Base-by-base conservation (phyloP, 805 yeast species). In the Saccharomycopsis sp. region DNA sequence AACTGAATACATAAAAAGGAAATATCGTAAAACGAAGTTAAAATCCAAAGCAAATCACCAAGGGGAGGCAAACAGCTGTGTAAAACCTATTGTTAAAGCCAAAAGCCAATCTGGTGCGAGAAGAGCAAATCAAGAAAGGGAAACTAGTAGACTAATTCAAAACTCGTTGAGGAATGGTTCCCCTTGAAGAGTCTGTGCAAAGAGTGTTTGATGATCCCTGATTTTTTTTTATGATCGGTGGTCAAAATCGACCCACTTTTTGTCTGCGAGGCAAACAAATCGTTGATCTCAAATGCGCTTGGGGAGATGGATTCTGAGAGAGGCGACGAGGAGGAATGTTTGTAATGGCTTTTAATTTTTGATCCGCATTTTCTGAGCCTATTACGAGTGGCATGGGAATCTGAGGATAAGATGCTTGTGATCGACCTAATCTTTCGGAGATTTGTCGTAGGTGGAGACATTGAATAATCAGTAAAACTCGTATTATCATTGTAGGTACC, bases 161-260 rank as follows among this genome's bases (percentile, higher is more conserved):
- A n/a, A 44, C 22, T 44, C 19, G 49, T 44, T 44, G 49, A 17
- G 49, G 49, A 44, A 44, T 44, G 49, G 49, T 44, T 44, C 8
- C 22, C 22, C 22, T 44, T 44, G 49, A 44, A 44, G 22, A 44
- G 49, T 12, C 22, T 44, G 22, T 44, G 19, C 22, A 44, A 44
- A 17, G 49, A 29, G 12, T 29, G 38, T 29, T 12, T 29, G 38
- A 29, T 29, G 9, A 29, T 29, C 38, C 9, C 12, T 29, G 38
- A 29, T 12, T 29, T 29, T 12, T 29, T 29, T 12, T 29, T 29
- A 7, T 29, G 38, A 29, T 29, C 38, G 38, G 38, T 29, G 38
- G 38, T 29, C 38, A 29, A 12, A 29, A 29, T 29, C 38, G 38
- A 29, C 5, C 38, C 38, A 29, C 38, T 29, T 29, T 29, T 29